Evolutionary conservation across 2,329 filamentous ascomycete species (phyloP), one percentile per base, ranked within the genome.

Genomic region (Leptographium galeiforme): DNA sequence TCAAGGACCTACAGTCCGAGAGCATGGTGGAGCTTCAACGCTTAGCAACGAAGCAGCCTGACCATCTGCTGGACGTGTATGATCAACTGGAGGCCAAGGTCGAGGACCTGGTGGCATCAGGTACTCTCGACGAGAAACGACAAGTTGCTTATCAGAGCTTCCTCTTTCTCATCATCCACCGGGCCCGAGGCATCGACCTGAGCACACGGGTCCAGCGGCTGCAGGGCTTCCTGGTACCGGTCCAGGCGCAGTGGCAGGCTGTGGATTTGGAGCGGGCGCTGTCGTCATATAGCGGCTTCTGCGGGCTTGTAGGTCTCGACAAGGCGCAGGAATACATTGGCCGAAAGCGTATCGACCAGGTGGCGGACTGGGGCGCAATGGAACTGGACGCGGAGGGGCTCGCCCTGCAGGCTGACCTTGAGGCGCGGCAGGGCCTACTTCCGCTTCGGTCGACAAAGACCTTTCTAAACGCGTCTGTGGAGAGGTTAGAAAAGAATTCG

Each of bases 131-230:
- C 62, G 85, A 91, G 61, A 89, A 90, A 63, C 80, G 90, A 36
- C 82, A 87, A 54, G 84, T 93, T 63, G 88, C 90, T 2, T 90
- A 94, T 62, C 87, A 83, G 60, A 91, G 89, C 11, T 91, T 97
- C 58, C 74, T 97, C 1, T 94, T 98, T 65, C 93, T 95, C 55
- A 93, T 98, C 57, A 84, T 93, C 61, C 91, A 97, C 67, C 88
- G 93, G 56, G 83, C 89, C 39, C 83, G 77, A 25, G 82, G 81
- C 45, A 76, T 97, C 38, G 84, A 94, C 59, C 75, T 78, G 18
- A 73, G 75, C n/a, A 69, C 80, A 39, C 86, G 90, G 55, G 74
- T 90, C 52, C 73, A 80, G 53, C 84, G 88, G 55, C 72, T 98
- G 34, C 72, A 81, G 53, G 76, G 78, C 14, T 95, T 97, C 65